phyloP scores from a whole-genome alignment of 768 basidiomycete genomes.

The Kwoniella sp. region DNA sequence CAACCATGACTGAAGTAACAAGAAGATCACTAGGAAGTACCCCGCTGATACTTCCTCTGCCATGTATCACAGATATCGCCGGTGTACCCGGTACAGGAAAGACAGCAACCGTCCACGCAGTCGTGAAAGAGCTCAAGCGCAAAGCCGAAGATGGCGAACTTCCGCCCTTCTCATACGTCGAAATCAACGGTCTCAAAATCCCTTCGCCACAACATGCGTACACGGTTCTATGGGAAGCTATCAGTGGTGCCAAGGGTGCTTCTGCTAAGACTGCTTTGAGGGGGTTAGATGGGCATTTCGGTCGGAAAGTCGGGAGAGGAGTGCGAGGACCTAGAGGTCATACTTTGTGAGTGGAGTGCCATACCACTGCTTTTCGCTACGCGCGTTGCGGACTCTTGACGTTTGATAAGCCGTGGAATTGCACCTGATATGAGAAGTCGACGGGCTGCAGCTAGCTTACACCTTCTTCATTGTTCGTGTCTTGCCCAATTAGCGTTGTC shows the following conservation, averaged over 20 bases:
- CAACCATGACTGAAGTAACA: too few species aligned
- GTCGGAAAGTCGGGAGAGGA: conserved; percentile 58
- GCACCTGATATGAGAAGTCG: neutral
- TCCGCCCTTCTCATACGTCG: conserved; percentile 91
- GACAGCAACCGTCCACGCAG: conserved; percentile 94
- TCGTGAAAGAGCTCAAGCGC: conserved; percentile 82
- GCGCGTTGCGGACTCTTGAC: too few species aligned
- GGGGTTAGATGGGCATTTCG: conserved; percentile 75
- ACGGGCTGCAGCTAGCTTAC: neutral
- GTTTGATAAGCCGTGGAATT: too few species aligned
- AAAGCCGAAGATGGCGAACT: conserved; percentile 85
- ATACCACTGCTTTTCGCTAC: too few species aligned
- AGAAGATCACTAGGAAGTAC: too few species aligned
- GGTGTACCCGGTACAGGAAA: conserved; percentile 92
- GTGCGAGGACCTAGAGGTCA: conserved; percentile 71
- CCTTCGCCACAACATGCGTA: conserved; percentile 93
- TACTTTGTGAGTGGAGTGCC: conserved; percentile 69
- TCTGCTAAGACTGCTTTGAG: conserved; percentile 80
- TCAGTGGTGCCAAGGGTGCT: conserved; percentile 74
- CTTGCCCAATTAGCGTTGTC: conserved; percentile 90
- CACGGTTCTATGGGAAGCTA: conserved; percentile 83
- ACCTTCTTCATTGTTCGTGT: neutral
- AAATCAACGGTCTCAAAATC: conserved; percentile 93
- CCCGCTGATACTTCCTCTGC: too few species aligned
- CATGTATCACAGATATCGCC: conserved; percentile 79